Base-by-base conservation (phyloP, 2,329 filamentous ascomycete genomes). In the Berkeleyomyces rouxiae region DNA sequence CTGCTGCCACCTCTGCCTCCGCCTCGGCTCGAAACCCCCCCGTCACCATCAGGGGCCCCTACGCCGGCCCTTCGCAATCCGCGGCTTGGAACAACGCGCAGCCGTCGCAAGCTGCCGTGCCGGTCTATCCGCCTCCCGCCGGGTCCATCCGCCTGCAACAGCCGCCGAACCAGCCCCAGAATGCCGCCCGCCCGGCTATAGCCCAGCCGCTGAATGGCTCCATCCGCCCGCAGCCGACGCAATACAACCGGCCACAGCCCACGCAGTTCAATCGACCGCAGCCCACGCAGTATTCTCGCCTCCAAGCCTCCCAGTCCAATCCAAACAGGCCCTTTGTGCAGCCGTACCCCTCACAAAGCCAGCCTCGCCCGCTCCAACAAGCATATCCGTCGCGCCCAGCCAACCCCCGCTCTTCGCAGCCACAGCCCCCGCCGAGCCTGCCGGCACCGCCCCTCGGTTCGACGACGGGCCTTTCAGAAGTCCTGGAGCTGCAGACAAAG, bases 191-290 rank as follows among this genome's bases (percentile, higher is more conserved):
- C 23, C 40, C 42, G n/a, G 51, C 49, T 7, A 39, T 60, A 3
- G 46, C 46, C n/a, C 53, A 59, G 53, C 61, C 55, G 10, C 33
- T 59, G 2, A 61, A 55, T 13, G 40, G 58, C 23, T 47, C 55
- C 11, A 47, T 63, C 57, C 65, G 60, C 36, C 66, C 68, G 10
- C 71, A 70, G 58, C 67, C 68, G 7, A 67, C 68, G 37, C 69
- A 67, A 16, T 67, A 69, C 36, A 69, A 70, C 59, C 53, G 63
- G 31, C 53, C 63, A 2, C 43, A 42, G 37, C 53, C 58, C 1
- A 16, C 58, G 4, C 46, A 49, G 44, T 39, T 49, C 36, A 51
- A 9, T 7, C 53, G 42, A 13, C 61, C 42, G 9, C 61, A 57
- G 36, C 9, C 31, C 11, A 40, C 44, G 7, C 61, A 46, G 7